Conservation (phyloP, 2,329 filamentous ascomycete genomes). For the Bipolaris victoriae region DNA sequence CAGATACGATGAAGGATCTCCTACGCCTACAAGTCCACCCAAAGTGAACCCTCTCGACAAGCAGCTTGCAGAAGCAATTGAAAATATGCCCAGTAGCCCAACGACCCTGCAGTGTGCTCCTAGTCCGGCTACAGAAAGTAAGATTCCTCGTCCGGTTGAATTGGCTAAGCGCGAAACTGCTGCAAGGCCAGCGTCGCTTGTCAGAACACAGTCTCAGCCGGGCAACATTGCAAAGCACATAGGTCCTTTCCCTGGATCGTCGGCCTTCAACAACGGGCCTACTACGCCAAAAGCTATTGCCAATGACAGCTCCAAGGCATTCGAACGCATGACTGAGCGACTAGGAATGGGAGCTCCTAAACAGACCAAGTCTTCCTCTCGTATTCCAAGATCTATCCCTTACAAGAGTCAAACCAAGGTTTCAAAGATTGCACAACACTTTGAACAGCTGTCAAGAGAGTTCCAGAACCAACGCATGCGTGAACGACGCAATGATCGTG, state of each 20-base stretch:
- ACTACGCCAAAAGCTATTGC: constrained; percentile 36
- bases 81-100: constrained; percentile 43
- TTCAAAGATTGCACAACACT: constrained; percentile 90
- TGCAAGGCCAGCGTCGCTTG: constrained; percentile 32
- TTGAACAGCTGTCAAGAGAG: constrained; percentile 94
- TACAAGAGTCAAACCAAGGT: constrained; percentile 73
- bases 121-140: constrained; percentile 38
- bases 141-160: constrained; percentile 49
- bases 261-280: constrained; percentile 23
- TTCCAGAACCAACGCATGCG: constrained; percentile 93
- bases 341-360: constrained; percentile 66
- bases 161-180: constrained; percentile 41
- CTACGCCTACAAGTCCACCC: constrained; percentile 36
- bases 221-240: constrained; percentile 37
- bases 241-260: constrained; percentile 22
- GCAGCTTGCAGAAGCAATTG: constrained; percentile 42
- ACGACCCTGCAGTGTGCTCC: constrained; percentile 23
- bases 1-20: constrained; percentile 33
- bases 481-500: constrained; percentile 81
- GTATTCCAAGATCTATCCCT: constrained; percentile 83
- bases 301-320: constrained; percentile 47
- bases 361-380: constrained; percentile 64
- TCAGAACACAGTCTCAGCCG: constrained; percentile 48
- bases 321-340: constrained; percentile 77
- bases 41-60: constrained; percentile 47